Percentiles rank a stretch among this genome's conserved stretches.
Evolutionary conservation across 2,329 filamentous ascomycete species (phyloP).

Genomic region (Fusarium marasasianum): DNA sequence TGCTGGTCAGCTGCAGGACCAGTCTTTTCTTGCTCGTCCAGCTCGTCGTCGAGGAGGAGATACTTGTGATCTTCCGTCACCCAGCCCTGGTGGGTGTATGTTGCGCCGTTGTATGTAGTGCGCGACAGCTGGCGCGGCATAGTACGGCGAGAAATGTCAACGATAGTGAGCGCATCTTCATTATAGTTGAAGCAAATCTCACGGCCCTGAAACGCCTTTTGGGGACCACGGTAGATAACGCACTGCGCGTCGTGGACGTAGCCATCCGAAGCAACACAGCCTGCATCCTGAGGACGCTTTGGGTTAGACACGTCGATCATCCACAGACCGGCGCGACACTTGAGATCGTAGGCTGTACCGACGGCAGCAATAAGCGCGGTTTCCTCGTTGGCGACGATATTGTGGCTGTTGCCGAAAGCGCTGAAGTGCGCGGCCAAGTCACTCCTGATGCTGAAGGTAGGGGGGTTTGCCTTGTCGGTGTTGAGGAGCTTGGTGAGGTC

Average conservation of each 20-base stretch:
- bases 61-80: constrained; percentile 56
- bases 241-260: constrained; percentile 12
- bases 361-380: background rate
- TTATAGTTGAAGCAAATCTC: constrained; percentile 19
- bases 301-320: constrained; percentile 11
- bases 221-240: constrained; percentile 1
- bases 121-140: constrained; percentile 10
- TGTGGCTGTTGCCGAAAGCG: constrained; percentile 8
- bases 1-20: constrained; percentile 50
- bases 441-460: background rate
- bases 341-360: background rate
- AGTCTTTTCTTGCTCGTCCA: constrained; percentile 57
- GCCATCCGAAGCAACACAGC: background rate
- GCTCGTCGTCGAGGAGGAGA: constrained; percentile 61
- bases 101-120: constrained; percentile 8
- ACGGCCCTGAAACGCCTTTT: background rate
- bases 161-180: constrained; percentile 6
- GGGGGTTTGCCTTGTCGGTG: background rate
- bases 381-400: constrained; percentile 7
- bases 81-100: constrained; percentile 60
- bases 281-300: background rate
- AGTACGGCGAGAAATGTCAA: constrained; percentile 5
- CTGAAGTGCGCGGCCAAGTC: background rate
- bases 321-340: constrained; percentile 8
- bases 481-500: constrained; percentile 65